Evolutionary conservation across 441 rosid species (phyloP), one percentile per base, ranked within the genome.

Genomic region (Bruguiera hainesii): DNA sequence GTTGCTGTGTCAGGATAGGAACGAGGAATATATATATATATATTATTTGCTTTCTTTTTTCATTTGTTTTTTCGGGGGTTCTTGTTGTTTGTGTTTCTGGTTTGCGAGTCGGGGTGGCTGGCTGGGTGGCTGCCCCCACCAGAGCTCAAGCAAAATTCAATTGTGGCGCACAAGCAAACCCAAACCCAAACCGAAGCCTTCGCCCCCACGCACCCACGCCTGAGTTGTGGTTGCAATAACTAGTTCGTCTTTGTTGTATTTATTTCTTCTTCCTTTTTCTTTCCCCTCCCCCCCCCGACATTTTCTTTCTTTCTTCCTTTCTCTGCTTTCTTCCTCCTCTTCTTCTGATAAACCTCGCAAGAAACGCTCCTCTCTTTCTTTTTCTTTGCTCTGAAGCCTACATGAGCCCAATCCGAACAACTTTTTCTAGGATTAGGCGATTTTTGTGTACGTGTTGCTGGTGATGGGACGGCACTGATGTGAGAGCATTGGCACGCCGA

Each of bases 1-100:
- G 82, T 77, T 73, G 50, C 42, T 18, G 8, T 56, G 75, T 64
- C 25, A 42, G 50, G n/a, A 30, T 25, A 6, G 20, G n/a, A 0
- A 33, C 28, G 3, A 42, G 16, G 48, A 42, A 42, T 42, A 23
- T 23, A 23, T 23, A 21, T 21, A 21, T 21, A 23, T 23, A 23
- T 23, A 42, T 42, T 42, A 42, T 35, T 35, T 35, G 13, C 61
- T 7, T 33, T 16, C 13, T 15, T 30, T 16, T 16, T 29, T 30
- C 18, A 1, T 18, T 16, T 20, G 13, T 58, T 19, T 56, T 2
- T 26, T 16, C 9, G 26, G 26, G 26, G 26, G 26, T 26, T 26
- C 26, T 26, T 0, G 26, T 26, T 16, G 60, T 35, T 28, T 13
- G 6, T 0, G 37, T 23, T 42, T 16, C 37, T 58, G 7, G 20